Evolutionary conservation across 768 basidiomycete genomes (phyloP).

Genomic region (Pulveroboletus sp.): DNA sequence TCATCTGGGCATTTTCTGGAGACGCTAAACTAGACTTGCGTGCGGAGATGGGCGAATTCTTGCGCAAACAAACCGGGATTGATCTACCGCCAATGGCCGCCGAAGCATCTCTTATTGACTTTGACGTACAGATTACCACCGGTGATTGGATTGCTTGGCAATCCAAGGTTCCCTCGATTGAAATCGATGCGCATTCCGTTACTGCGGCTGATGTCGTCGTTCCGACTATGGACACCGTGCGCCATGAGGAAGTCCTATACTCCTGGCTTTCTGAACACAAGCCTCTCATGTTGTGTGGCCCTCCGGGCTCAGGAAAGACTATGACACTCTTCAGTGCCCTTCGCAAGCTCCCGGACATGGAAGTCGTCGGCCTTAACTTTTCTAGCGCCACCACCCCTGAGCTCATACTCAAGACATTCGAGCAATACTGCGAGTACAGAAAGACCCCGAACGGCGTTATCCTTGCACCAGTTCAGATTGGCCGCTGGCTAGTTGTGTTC

Average conservation of each 20-base stretch:
- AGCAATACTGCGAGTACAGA: constrained; percentile 98
- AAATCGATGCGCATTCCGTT: constrained; percentile 95
- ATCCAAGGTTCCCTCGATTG: constrained; percentile 86
- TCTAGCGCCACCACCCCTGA: constrained; percentile 98
- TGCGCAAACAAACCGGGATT: constrained; percentile 82
- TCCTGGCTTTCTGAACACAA: constrained; percentile 99
- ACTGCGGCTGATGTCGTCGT: constrained; percentile 96
- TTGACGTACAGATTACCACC: constrained; percentile 82
- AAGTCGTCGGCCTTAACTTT: constrained; percentile 98
- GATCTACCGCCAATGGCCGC: constrained; percentile 77
- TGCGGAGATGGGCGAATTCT: constrained; percentile 84
- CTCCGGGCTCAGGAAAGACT: constrained; percentile 99
- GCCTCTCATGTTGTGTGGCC: constrained; percentile 96
- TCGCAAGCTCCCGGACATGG: constrained; percentile 97
- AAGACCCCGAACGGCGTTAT: constrained; percentile 99
- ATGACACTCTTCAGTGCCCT: constrained; percentile 99
- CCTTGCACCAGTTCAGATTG: constrained; percentile 90
- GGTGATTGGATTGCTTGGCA: constrained; percentile 95
- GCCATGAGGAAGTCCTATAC: constrained; percentile 97
- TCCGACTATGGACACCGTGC: constrained; percentile 96
- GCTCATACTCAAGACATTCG: constrained; percentile 97
- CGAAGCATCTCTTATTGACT: constrained; percentile 90
- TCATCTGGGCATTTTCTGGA: constrained; percentile 98
- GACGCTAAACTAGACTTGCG: constrained; percentile 91
- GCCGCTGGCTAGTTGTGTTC: constrained; percentile 99